Percentiles rank a stretch among this genome's conserved stretches.
Evolutionary conservation across 148 eudicot species (phyloP).

Genomic region (Pouteria glomerata): DNA sequence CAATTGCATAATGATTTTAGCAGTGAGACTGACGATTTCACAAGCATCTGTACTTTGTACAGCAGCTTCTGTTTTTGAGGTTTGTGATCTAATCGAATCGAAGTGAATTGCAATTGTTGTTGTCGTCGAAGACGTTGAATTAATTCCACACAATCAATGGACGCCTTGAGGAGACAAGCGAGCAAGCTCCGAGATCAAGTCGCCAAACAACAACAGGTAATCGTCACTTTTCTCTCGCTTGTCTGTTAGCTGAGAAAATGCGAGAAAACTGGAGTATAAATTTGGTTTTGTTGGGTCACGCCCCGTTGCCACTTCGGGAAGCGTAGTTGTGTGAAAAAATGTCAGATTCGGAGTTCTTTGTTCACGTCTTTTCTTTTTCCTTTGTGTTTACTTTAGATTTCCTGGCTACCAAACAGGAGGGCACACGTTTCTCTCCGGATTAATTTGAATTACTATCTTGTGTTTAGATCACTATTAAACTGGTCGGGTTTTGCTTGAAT

Average conservation of each 20-base stretch:
- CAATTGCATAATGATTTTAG: too few relatives aligned
- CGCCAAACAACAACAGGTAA: slow-evolving; percentile 86
- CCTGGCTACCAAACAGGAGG: background rate
- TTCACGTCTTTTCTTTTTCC: background rate
- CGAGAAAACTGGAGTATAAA: background rate
- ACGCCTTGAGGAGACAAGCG: slow-evolving; percentile 80
- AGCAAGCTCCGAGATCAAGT: slow-evolving; percentile 82
- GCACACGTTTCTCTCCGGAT: background rate
- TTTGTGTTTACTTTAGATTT: background rate
- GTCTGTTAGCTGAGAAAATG: background rate
- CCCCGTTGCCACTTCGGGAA: background rate
- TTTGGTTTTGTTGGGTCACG: background rate
- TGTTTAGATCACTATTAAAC: background rate
- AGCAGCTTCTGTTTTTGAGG: too few relatives aligned
- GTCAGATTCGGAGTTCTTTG: background rate
- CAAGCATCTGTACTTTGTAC: too few relatives aligned
- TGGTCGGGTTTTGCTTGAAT: background rate
- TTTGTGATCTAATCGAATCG: too few relatives aligned
- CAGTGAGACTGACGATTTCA: too few relatives aligned
- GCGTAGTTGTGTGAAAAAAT: background rate
- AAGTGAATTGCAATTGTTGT: too few relatives aligned
- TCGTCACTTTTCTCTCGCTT: background rate
- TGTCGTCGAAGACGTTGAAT: background rate
- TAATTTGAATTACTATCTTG: background rate
- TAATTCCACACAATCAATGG: slow-evolving; percentile 31